Percentiles rank a stretch among this genome's conserved stretches.
These are phyloP conservation scores for Tephrocybe sp. DNA, from an alignment of 768 basidiomycete species.

Conservation along the genomic window DNA sequence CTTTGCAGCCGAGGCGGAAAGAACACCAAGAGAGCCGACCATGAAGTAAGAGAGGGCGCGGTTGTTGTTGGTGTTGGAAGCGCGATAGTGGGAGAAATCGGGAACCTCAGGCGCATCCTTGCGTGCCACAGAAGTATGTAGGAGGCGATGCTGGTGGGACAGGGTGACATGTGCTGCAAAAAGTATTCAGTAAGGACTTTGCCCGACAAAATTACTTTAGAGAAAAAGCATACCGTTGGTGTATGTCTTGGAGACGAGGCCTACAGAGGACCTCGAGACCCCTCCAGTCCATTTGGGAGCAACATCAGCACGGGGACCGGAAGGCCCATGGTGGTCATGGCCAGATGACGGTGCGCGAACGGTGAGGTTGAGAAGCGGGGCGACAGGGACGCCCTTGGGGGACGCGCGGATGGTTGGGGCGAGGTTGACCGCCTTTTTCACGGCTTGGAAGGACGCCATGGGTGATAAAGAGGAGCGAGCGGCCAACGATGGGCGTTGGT, in stretches of 20 bases:
- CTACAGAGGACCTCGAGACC: slow-evolving; percentile 45
- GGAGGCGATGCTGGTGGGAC: slow-evolving; percentile 63
- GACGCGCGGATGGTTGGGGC: slow-evolving; percentile 79
- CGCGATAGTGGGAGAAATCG: slow-evolving; percentile 83
- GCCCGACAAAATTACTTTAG: slow-evolving; percentile 7
- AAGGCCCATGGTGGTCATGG: slow-evolving; percentile 59
- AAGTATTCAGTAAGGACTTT: background rate
- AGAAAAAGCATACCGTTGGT: slow-evolving; percentile 51
- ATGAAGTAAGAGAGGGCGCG: slow-evolving; percentile 86
- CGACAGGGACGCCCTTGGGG: slow-evolving; percentile 77
- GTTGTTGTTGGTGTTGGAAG: slow-evolving; percentile 62
- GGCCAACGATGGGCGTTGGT: slow-evolving; percentile 21
- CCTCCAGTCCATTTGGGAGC: slow-evolving; percentile 67
- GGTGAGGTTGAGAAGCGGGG: slow-evolving; percentile 72
- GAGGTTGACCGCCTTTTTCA: slow-evolving; percentile 82
- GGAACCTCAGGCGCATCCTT: slow-evolving; percentile 83
- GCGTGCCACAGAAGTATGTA: slow-evolving; percentile 73
- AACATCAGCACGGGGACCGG: slow-evolving; percentile 58
- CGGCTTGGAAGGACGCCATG: slow-evolving; percentile 73
- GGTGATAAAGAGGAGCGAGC: slow-evolving; percentile 28
- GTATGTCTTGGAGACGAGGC: slow-evolving; percentile 66
- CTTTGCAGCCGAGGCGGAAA: slow-evolving; percentile 94
- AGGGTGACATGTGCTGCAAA: slow-evolving; percentile 52
- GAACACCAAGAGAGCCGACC: slow-evolving; percentile 88
- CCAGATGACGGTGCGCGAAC: slow-evolving; percentile 60